Conservation (phyloP, 2,329 filamentous ascomycete species). For the Colletotrichum spinosum region DNA sequence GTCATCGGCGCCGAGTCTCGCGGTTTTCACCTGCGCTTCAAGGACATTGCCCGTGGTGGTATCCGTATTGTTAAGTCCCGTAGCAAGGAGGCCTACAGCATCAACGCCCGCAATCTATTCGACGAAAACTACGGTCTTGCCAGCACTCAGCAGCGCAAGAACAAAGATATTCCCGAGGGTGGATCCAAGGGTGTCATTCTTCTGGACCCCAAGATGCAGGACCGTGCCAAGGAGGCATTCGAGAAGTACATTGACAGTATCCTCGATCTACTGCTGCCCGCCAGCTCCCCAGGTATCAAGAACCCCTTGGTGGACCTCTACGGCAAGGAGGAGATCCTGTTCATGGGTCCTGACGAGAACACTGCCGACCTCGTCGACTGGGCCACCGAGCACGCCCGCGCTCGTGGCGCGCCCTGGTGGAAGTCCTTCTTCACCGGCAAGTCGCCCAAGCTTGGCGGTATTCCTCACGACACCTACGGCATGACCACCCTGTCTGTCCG, state of each 20-base stretch:
- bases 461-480: constrained; percentile 94
- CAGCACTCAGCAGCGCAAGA: constrained; percentile 99
- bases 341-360: constrained; percentile 99
- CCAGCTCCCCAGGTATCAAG: constrained; percentile 95
- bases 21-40: constrained; percentile 97
- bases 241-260: constrained; percentile 99
- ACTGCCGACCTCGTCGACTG: constrained; percentile 97
- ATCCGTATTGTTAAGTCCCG: constrained; percentile 99
- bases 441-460: constrained; percentile 94
- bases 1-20: constrained; percentile 97
- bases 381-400: constrained; percentile 95
- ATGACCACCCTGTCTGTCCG: constrained; percentile 98
- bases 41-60: constrained; percentile 95
- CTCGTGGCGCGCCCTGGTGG: constrained; percentile 95
- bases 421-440: constrained; percentile 99
- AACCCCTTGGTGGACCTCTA: constrained; percentile 97
- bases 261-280: constrained; percentile 90
- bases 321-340: constrained; percentile 95
- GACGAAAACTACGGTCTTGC: constrained; percentile 99
- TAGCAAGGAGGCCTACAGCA: constrained; percentile 93
- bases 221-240: constrained; percentile 91
- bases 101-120: constrained; percentile 96
- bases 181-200: constrained; percentile 98
- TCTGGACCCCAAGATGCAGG: constrained; percentile 92
- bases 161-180: constrained; percentile 99